These are phyloP conservation scores for Cotoneaster glaucophyllus DNA, from an alignment of 306 rosid genomes.

Conservation along the genomic window DNA sequence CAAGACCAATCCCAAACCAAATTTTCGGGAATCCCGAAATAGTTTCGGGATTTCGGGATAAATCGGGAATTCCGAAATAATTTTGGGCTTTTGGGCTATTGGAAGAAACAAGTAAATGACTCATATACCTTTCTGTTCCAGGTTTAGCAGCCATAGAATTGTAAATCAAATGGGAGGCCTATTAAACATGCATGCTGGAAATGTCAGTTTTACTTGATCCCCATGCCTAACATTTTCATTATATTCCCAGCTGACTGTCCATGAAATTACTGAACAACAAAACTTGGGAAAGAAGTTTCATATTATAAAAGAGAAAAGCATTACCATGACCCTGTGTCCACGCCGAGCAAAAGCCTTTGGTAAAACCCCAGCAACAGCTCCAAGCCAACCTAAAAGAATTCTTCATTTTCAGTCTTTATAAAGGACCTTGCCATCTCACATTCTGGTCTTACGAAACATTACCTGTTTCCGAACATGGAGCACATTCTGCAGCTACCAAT, in stretches of 20 bases:
- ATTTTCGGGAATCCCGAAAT: too few species aligned
- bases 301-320: constrained; percentile 7
- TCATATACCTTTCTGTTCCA: too few species aligned
- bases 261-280: not conserved
- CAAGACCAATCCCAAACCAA: too few species aligned
- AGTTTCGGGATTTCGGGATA: too few species aligned
- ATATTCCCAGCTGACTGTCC: not conserved
- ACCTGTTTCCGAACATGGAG: constrained; percentile 96
- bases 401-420: constrained; percentile 22
- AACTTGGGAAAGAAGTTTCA: not conserved
- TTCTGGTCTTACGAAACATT: constrained; percentile 9
- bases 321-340: constrained; percentile 98
- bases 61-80: too few species aligned
- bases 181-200: not conserved
- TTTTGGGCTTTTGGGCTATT: too few species aligned
- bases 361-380: constrained; percentile 92
- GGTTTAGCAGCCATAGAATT: not conserved
- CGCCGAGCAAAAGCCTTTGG: constrained; percentile 99
- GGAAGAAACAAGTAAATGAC: too few species aligned
- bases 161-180: not conserved
- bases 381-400: constrained; percentile 81
- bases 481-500: constrained; percentile 82
- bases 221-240: not conserved
- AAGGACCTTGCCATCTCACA: constrained; percentile 3
- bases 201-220: not conserved